Evolutionary conservation across 768 basidiomycete species (phyloP).

Genomic region (Lactifluus subvellereus): DNA sequence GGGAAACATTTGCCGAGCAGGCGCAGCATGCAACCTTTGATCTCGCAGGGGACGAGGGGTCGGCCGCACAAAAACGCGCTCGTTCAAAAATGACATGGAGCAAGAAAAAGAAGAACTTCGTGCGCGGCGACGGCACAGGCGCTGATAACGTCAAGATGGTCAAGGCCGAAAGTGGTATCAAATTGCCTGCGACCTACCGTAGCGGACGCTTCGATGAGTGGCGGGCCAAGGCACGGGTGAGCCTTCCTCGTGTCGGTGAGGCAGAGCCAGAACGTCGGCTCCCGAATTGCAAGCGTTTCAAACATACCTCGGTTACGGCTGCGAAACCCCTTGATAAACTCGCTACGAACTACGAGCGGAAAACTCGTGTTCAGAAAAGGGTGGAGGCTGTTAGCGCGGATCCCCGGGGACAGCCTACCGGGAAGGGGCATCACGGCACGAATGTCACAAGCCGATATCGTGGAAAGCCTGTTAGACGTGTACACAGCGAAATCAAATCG

Average conservation of each 20-base stretch:
- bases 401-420: conserved; percentile 30
- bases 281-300: conserved; percentile 47
- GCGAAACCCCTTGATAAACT: conserved; percentile 78
- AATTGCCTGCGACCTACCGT: conserved; percentile 86
- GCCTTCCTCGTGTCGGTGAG: conserved; percentile 79
- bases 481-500: conserved; percentile 81
- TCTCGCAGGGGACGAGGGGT: conserved; percentile 70
- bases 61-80: conserved; percentile 52
- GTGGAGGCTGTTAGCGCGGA: conserved; percentile 31
- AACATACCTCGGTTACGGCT: conserved; percentile 56
- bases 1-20: conserved; percentile 82
- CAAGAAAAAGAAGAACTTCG: conserved; percentile 92
- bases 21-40: conserved; percentile 78
- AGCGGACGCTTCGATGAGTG: conserved; percentile 95
- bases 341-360: conserved; percentile 67
- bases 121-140: conserved; percentile 78
- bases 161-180: conserved; percentile 85
- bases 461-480: conserved; percentile 54
- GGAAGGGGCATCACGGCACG: conserved; percentile 25
- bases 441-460: conserved; percentile 41
- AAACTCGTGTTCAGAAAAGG: conserved; percentile 57
- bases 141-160: conserved; percentile 94
- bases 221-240: conserved; percentile 72
- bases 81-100: conserved; percentile 70
- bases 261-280: conserved; percentile 46